Evolutionary conservation across 495 filamentous ascomycete species (phyloP), one percentile per base, ranked within the genome.

Genomic region (Aspergillus saccharolyticus): DNA sequence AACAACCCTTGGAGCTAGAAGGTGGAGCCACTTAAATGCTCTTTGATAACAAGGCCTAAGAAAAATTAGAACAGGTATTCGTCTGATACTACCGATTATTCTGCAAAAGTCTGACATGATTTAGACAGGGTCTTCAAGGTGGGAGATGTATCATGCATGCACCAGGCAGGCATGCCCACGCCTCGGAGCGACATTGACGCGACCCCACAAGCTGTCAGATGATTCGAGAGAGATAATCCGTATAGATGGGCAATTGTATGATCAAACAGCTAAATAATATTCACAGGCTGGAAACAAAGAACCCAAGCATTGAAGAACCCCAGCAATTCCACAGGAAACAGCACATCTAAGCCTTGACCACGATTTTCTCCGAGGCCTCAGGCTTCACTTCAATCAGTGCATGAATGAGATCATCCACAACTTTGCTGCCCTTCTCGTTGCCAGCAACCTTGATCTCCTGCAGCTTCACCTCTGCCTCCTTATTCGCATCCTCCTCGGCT

Each of bases 301-400:
- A 49, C 45, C 30, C 53, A 66, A 56, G 50, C 22, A 53, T 39
- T 39, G 44, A 53, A 14, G 44, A 33, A 52, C 52, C 42, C 45
- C 42, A 56, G 63, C 55, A 63, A 44, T 33, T 20, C 54, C 18
- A 43, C 61, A 57, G 56, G 61, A 65, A 54, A 30, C 45, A 60
- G 28, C 62, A 25, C 53, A 30, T 60, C 60, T 75, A 78, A 69
- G 70, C 67, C 57, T 71, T 71, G 33, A 51, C 54, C 48, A 63
- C 61, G 56, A 81, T 78, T 72, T 81, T 73, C 70, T 78, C 76
- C 28, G 85, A 85, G 22, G 83, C 78, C 63, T 86, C 78, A 16
- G 90, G 89, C 73, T 88, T 88, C 55, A 91, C 85, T 56, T 91
- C 82, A 57, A 86, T 85, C 8, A 96, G 88, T 18, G 87, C 90